Conservation (phyloP, 352 stramenopile species). For the Phytophthora hybrid region DNA sequence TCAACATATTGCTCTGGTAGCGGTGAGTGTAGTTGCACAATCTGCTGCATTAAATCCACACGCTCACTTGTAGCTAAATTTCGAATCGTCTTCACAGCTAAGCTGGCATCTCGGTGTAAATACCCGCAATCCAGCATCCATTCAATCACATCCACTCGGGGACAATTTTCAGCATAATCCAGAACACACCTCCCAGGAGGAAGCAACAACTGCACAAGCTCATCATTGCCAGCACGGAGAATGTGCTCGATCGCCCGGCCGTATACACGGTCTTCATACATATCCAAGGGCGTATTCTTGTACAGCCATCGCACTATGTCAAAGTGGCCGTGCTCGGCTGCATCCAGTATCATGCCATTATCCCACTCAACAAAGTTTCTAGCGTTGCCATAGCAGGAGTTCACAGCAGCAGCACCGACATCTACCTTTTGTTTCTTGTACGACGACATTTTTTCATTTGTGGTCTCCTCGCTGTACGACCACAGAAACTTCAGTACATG, state of each 20-base stretch:
- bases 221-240: too few relatives aligned
- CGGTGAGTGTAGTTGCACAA: slow-evolving; percentile 8
- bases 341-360: too few relatives aligned
- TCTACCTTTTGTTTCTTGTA: not conserved
- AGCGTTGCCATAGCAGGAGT: too few relatives aligned
- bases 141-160: slow-evolving; percentile 8
- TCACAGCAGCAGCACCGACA: not conserved
- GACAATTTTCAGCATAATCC: not conserved
- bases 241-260: too few relatives aligned
- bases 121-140: slow-evolving; percentile 25
- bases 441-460: not conserved
- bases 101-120: not conserved
- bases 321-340: too few relatives aligned
- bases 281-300: too few relatives aligned
- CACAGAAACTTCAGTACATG: not conserved
- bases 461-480: not conserved
- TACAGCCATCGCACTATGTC: too few relatives aligned
- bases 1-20: not conserved
- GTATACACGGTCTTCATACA: too few relatives aligned
- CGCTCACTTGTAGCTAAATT: slow-evolving; percentile 1
- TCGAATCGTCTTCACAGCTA: slow-evolving; percentile 8
- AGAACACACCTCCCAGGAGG: slow-evolving; percentile 1
- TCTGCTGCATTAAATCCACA: slow-evolving; percentile 25
- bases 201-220: too few relatives aligned
- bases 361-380: too few relatives aligned